A percentile compares a stretch with the other conserved stretches of the same genome.
Evolutionary conservation across 306 rosid genomes (phyloP).

Genomic region (Glycine soja): DNA sequence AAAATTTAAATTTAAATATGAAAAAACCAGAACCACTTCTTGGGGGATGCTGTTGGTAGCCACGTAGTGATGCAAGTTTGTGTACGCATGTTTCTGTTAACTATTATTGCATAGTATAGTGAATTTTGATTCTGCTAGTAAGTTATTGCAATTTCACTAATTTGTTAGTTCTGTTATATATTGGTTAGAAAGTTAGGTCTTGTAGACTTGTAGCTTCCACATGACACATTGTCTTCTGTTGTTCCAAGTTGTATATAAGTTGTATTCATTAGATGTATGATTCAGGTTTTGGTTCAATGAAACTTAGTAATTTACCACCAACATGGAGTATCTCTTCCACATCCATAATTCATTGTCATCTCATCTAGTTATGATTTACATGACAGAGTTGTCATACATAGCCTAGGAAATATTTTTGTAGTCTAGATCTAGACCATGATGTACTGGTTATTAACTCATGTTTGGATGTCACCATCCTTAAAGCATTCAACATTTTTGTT

Average conservation of each 20-base stretch:
- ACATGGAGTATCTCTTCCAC: not conserved
- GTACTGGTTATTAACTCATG: not conserved
- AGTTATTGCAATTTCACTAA: not conserved
- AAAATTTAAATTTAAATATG: not conserved
- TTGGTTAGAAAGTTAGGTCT: not conserved
- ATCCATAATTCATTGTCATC: not conserved
- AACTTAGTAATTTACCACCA: not conserved
- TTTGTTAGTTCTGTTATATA: not conserved
- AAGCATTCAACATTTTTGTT: constrained; percentile 19
- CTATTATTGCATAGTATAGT: not conserved
- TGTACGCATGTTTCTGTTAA: not conserved
- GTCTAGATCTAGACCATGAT: not conserved
- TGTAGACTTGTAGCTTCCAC: not conserved
- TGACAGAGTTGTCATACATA: not conserved
- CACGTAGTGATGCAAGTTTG: not conserved
- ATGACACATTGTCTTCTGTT: not conserved
- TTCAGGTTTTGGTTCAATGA: not conserved
- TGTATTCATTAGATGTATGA: not conserved
- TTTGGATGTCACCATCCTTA: not conserved
- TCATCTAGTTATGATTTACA: not conserved
- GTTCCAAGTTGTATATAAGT: not conserved
- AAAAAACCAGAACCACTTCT: not conserved
- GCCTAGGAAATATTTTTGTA: not conserved
- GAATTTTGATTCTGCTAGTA: not conserved
- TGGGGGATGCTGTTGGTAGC: not conserved